These are phyloP conservation scores for Rhizophlyctis rosea DNA, from an alignment of 192 early-diverging fungal species.

Conservation along the genomic window DNA sequence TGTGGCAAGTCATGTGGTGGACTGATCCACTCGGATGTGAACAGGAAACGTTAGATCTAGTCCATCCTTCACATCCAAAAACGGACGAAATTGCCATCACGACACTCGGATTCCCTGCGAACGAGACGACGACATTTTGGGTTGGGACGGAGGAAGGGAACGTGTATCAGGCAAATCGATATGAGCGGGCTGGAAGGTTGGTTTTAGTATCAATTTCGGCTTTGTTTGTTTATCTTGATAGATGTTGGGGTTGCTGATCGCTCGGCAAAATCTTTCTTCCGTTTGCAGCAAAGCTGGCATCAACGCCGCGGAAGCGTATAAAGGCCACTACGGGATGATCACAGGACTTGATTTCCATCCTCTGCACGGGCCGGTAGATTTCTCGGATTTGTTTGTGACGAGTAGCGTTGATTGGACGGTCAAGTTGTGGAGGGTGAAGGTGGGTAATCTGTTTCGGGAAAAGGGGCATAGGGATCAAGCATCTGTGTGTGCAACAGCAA, in stretches of 20 bases:
- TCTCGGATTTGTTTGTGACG: conserved; percentile 90
- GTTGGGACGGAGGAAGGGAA: conserved; percentile 95
- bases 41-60: conserved; percentile 77
- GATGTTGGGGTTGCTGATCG: not conserved
- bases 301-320: conserved; percentile 78
- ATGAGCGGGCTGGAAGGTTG: conserved; percentile 89
- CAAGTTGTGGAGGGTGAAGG: conserved; percentile 83
- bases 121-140: conserved; percentile 90
- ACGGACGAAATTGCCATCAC: conserved; percentile 95
- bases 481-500: not conserved
- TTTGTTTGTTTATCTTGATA: not conserved
- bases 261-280: too few species aligned
- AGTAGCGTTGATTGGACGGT: conserved; percentile 95
- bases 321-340: conserved; percentile 83
- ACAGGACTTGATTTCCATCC: conserved; percentile 94
- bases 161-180: conserved; percentile 92
- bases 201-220: conserved; percentile 1
- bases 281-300: conserved; percentile 89
- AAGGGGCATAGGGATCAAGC: not conserved
- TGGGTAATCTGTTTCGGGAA: conserved; percentile 7
- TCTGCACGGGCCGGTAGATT: conserved; percentile 69
- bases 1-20: not conserved
- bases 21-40: conserved; percentile 17
- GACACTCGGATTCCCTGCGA: conserved; percentile 83
- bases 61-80: conserved; percentile 68